These are phyloP conservation scores for Omphalea diandra DNA, from an alignment of 441 rosid species.

Conservation along the genomic window DNA sequence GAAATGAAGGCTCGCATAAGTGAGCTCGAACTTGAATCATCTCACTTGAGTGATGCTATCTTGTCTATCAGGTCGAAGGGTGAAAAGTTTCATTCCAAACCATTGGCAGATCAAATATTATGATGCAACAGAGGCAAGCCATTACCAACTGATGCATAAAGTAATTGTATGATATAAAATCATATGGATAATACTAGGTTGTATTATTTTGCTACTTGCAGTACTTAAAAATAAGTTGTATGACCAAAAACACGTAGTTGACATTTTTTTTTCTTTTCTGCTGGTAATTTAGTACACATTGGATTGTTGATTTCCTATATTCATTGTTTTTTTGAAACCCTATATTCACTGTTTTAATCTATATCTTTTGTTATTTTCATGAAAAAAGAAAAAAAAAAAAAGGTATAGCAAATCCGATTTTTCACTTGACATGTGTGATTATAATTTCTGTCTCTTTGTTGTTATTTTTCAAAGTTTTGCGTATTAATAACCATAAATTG, in stretches of 20 bases:
- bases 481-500: too few relatives aligned
- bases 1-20: conserved; percentile 30
- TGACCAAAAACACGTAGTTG: neutral
- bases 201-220: neutral
- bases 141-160: neutral
- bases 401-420: too few relatives aligned
- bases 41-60: conserved; percentile 28
- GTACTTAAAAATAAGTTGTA: neutral
- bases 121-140: conserved; percentile 11
- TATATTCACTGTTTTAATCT: too few relatives aligned
- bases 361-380: too few relatives aligned
- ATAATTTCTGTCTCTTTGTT: too few relatives aligned
- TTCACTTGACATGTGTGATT: too few relatives aligned
- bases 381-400: too few relatives aligned
- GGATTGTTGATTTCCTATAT: too few relatives aligned
- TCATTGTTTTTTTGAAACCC: too few relatives aligned
- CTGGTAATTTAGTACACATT: neutral
- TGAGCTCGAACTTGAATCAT: conserved; percentile 35
- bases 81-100: conserved; percentile 24
- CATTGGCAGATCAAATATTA: conserved; percentile 33
- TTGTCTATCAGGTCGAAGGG: conserved; percentile 15
- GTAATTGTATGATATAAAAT: conserved; percentile 16
- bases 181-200: conserved; percentile 8
- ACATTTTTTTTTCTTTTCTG: too few relatives aligned
- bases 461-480: too few relatives aligned